A percentile compares a stretch with the other conserved stretches of the same genome.
phyloP scores from a whole-genome alignment of 306 rosid species.

The Prunus persica region DNA sequence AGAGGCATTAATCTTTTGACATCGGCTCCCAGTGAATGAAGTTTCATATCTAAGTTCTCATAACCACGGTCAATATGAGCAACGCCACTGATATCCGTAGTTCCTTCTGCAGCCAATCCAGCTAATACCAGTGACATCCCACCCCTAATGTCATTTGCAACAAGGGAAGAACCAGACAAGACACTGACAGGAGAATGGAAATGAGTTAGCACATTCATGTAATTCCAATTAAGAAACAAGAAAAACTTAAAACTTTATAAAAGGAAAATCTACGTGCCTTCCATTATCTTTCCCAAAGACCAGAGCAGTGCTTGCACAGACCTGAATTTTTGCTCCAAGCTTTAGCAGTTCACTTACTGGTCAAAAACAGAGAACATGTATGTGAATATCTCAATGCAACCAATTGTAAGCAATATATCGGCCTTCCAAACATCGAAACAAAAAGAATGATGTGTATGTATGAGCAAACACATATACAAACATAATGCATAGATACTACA shows the following conservation, averaged over 20 bases:
- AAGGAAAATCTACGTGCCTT: conserved; percentile 11
- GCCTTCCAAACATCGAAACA: background rate
- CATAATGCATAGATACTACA: background rate
- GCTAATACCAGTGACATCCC: conserved; percentile 36
- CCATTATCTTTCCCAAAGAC: conserved; percentile 35
- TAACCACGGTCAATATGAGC: conserved; percentile 35
- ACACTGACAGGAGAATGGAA: background rate
- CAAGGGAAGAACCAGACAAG: conserved; percentile 22
- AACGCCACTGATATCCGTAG: conserved; percentile 26
- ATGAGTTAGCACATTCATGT: background rate
- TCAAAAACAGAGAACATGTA: conserved; percentile 8
- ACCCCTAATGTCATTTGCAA: conserved; percentile 38
- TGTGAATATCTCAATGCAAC: background rate
- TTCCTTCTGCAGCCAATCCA: conserved; percentile 31
- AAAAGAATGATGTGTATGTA: background rate
- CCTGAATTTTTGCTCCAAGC: conserved; percentile 38
- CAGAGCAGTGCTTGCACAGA: conserved; percentile 34
- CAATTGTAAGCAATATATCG: background rate
- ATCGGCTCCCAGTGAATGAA: conserved; percentile 29
- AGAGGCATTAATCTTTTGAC: conserved; percentile 18
- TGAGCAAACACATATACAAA: no score
- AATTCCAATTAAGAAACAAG: background rate
- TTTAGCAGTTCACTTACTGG: conserved; percentile 29
- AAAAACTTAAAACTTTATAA: background rate
- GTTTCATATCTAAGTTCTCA: conserved; percentile 28